These are phyloP conservation scores for Xylaria sp. DNA, from an alignment of 2,329 filamentous ascomycete species.

Conservation along the genomic window DNA sequence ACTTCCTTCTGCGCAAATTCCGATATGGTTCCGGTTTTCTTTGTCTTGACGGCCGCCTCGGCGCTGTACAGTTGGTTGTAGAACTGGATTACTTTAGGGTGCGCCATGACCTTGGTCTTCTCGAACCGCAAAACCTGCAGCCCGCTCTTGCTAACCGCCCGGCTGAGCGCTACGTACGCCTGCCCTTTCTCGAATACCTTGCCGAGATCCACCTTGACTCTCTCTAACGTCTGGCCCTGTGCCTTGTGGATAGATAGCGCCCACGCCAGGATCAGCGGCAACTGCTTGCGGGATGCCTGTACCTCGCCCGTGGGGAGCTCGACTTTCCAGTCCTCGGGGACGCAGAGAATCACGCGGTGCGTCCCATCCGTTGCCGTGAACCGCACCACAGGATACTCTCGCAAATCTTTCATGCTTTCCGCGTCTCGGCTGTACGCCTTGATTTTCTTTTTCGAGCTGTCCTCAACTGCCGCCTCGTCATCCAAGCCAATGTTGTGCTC, in stretches of 20 bases:
- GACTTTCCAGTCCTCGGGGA: conserved; percentile 92
- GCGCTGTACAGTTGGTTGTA: conserved; percentile 82
- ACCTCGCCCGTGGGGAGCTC: conserved; percentile 95
- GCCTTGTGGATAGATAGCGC: conserved; percentile 98
- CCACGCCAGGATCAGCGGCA: conserved; percentile 94
- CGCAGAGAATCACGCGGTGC: conserved; percentile 76
- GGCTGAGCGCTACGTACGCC: conserved; percentile 93
- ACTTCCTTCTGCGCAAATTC: conserved; percentile 47
- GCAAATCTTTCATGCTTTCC: conserved; percentile 53
- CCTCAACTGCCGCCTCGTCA: conserved; percentile 48
- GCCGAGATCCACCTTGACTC: conserved; percentile 92
- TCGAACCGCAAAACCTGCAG: conserved; percentile 90
- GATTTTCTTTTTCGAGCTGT: conserved; percentile 59
- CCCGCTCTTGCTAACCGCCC: conserved; percentile 85
- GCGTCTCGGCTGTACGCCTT: conserved; percentile 53
- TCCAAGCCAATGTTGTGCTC: conserved; percentile 50
- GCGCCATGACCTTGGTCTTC: conserved; percentile 90
- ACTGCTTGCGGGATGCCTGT: conserved; percentile 81
- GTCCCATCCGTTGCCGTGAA: conserved; percentile 83
- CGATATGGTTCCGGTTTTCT: conserved; percentile 44
- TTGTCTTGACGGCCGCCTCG: conserved; percentile 55
- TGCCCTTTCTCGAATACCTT: conserved; percentile 97
- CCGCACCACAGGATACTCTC: conserved; percentile 80
- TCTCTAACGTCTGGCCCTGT: conserved; percentile 90
- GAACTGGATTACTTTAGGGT: conserved; percentile 83